Percentiles rank a stretch among this genome's conserved stretches.
Conservation (phyloP, 129 eudicot species). For the Tagetes erecta region DNA sequence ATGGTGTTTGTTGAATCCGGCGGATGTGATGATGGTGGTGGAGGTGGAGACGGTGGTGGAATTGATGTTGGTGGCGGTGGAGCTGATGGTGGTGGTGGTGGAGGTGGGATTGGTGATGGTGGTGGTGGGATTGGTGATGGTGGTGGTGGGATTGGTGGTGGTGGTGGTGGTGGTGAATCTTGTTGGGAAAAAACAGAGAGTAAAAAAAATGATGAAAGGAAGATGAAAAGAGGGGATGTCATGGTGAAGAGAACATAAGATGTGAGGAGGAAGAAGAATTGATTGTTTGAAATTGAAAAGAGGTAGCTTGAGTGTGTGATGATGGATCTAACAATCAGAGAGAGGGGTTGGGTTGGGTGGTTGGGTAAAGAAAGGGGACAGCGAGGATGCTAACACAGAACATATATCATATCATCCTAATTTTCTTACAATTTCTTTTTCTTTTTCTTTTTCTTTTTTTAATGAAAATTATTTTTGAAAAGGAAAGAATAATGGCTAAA, state of each 20-base stretch:
- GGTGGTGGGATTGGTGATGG: not conserved
- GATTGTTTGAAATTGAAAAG: too few relatives aligned
- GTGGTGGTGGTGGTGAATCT: not conserved
- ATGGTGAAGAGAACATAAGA: constrained; percentile 5
- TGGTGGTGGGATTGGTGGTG: not conserved
- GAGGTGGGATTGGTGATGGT: constrained; percentile 1
- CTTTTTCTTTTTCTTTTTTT: too few relatives aligned
- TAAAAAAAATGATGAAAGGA: constrained; percentile 8
- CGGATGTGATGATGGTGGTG: constrained; percentile 15
- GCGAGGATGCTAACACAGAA: constrained; percentile 23
- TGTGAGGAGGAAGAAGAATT: too few relatives aligned
- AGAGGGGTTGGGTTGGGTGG: constrained; percentile 13
- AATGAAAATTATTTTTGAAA: too few relatives aligned
- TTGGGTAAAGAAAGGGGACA: constrained; percentile 23
- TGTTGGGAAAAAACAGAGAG: constrained; percentile 21
- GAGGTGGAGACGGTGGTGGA: constrained; percentile 9
- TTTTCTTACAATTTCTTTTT: too few relatives aligned
- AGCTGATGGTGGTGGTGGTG: constrained; percentile 1
- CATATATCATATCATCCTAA: not conserved
- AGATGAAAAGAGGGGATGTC: constrained; percentile 16
- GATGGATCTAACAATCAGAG: not conserved
- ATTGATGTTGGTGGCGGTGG: constrained; percentile 11
- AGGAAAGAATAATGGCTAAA: too few relatives aligned
- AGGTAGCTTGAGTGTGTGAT: not conserved
- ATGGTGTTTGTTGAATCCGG: constrained; percentile 16